Evolutionary conservation across 2,329 filamentous ascomycete genomes (phyloP).

Genomic region (Cladophialophora psammophila): DNA sequence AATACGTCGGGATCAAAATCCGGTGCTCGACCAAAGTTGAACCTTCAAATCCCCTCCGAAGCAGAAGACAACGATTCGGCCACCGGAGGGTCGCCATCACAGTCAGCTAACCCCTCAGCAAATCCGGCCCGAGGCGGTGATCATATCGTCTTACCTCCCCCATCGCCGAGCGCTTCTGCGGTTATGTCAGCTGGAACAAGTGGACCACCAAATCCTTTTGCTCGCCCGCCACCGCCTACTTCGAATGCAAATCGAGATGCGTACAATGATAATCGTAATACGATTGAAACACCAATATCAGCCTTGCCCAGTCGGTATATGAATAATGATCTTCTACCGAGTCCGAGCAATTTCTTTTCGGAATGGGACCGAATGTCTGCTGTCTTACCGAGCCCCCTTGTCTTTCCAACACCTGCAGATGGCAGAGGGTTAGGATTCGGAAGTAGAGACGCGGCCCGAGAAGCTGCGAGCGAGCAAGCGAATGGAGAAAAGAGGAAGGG

Average conservation of each 20-base stretch:
- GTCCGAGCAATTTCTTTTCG: constrained; percentile 89
- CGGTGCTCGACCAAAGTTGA: constrained; percentile 77
- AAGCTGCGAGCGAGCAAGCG: constrained; percentile 24
- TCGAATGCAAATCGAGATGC: constrained; percentile 51
- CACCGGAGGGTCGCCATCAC: constrained; percentile 71
- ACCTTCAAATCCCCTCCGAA: constrained; percentile 94
- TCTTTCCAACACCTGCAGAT: constrained; percentile 29
- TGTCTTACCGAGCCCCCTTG: constrained; percentile 87
- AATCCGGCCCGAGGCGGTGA: constrained; percentile 47
- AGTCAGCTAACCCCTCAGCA: constrained; percentile 56
- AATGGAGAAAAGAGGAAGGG: constrained; percentile 40
- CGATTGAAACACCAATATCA: constrained; percentile 82
- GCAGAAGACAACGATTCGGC: constrained; percentile 77
- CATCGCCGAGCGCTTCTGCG: constrained; percentile 85
- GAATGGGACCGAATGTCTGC: constrained; percentile 75
- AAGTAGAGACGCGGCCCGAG: constrained; percentile 30
- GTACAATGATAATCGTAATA: constrained; percentile 46
- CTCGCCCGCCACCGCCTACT: constrained; percentile 78
- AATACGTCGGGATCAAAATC: constrained; percentile 70
- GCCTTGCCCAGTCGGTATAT: constrained; percentile 92
- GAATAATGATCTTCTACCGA: constrained; percentile 84
- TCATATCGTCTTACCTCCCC: constrained; percentile 83
- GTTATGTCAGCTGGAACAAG: constrained; percentile 89
- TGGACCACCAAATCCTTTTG: constrained; percentile 94
- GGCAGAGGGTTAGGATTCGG: constrained; percentile 31